Base-by-base conservation (phyloP, 2,329 filamentous ascomycete species). In the Fusarium foetens region DNA sequence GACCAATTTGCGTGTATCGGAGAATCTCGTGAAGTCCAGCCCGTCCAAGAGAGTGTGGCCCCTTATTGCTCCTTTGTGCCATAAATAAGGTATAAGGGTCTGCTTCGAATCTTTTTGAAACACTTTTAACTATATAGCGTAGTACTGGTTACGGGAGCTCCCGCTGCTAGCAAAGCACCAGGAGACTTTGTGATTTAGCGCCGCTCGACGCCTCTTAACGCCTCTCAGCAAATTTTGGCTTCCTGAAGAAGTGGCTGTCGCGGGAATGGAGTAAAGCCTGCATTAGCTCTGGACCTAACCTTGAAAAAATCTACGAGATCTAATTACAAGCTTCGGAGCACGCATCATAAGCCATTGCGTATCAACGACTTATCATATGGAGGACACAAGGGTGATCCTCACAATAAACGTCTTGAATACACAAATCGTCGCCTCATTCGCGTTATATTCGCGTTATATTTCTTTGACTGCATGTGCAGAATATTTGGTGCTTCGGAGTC, bases 201-300 rank as follows among this genome's bases (percentile, higher is more conserved):
- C 12, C 23, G 12, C 23, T 21, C 2, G 8, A 27, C 42, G 42
- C 42, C 41, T 19, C 41, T 25, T 10, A 13, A 25, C 41, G 23
- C 23, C 23, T 27, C 23, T 45, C 12, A 8, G 16, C n/a, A 17
- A 17, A 0, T 1, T 5, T 23, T 5, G 5, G 6, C 1, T 1
- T 23, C 9, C 10, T 1, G 12, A 43, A 43, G 12, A 25, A 7
- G 23, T 19, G 11, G 16, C 8, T 8, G 5, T 5, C 11, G 16
- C 6, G 13, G 41, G 14, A 17, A 17, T 42, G 6, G 7, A 17
- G 2, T 5, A 8, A 27, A 14, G 5, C 17, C 9, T 45, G 2
- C 12, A 45, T 27, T 21, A 45, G 43, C 5, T 14, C 25, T 10
- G 0, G 19, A 27, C 12, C 19, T 9, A 4, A 21, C 2, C 8